A percentile compares a stretch with the other conserved stretches of the same genome.
These are phyloP conservation scores for Eucalyptus leucophloia DNA, from an alignment of 345 rosid genomes.

Conservation along the genomic window DNA sequence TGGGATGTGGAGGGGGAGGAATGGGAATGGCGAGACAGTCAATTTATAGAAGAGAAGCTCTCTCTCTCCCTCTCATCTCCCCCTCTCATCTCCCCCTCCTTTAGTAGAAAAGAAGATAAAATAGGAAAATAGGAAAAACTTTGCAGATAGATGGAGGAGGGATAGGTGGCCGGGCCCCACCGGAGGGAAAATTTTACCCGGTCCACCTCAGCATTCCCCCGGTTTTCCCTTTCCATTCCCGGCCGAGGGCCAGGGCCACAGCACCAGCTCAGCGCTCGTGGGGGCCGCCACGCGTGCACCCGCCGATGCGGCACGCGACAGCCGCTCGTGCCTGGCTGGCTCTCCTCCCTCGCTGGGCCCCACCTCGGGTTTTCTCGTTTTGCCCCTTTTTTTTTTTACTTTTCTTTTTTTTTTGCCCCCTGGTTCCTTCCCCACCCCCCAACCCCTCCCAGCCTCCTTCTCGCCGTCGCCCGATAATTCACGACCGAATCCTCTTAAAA, in stretches of 20 bases:
- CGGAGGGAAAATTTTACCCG: not conserved
- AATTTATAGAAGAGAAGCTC: not conserved
- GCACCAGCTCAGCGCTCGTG: conserved; percentile 8
- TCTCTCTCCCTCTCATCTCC: no score
- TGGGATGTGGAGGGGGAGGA: not conserved
- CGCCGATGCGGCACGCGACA: conserved; percentile 47
- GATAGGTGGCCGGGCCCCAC: not conserved
- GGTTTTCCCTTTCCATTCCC: not conserved
- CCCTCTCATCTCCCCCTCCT: no score
- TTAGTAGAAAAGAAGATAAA: no score
- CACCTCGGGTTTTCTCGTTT: not conserved
- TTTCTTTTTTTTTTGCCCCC: no score
- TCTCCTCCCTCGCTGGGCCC: not conserved
- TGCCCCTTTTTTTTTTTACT: not conserved
- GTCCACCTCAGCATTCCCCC: not conserved
- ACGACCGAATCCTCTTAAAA: not conserved
- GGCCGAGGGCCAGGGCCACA: not conserved
- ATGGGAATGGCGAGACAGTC: not conserved
- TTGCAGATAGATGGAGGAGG: not conserved
- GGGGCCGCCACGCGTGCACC: conserved; percentile 17
- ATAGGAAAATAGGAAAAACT: not conserved
- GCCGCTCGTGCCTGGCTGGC: conserved; percentile 12
- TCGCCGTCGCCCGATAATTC: not conserved
- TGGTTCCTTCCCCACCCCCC: no score
- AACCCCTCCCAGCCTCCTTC: no score